phyloP scores from a whole-genome alignment of 306 rosid species.

The Carpinus fangiana region DNA sequence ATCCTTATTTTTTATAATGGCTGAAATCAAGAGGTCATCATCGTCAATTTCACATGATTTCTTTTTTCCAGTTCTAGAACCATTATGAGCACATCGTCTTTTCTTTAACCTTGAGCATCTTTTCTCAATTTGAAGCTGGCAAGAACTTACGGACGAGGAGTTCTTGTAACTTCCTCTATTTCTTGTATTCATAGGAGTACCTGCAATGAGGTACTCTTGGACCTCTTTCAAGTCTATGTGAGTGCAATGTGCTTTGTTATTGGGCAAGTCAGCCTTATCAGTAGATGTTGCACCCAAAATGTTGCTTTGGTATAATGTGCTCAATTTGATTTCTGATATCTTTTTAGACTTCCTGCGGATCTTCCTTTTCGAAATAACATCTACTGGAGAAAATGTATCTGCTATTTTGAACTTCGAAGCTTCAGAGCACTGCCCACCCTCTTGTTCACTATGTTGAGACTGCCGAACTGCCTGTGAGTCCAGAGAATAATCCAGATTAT shows the following conservation, averaged over 20 bases:
- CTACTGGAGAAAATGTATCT: conserved; percentile 41
- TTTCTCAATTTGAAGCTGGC: conserved; percentile 42
- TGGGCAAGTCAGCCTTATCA: conserved; percentile 39
- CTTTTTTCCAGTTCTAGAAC: conserved; percentile 42
- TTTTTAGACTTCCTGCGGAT: conserved; percentile 68
- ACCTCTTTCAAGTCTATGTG: conserved; percentile 44
- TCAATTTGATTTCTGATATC: conserved; percentile 76
- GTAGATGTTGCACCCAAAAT: conserved; percentile 37
- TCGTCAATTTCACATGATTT: conserved; percentile 80
- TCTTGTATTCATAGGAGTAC: conserved; percentile 22
- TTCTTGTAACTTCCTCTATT: conserved; percentile 38
- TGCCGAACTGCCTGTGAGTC: conserved; percentile 34
- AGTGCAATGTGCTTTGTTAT: conserved; percentile 37
- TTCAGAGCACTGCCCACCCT: conserved; percentile 36
- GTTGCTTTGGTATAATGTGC: conserved; percentile 42
- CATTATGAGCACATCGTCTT: conserved; percentile 23
- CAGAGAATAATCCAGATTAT: conserved; percentile 43
- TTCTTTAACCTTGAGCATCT: conserved; percentile 39
- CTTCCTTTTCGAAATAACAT: conserved; percentile 60
- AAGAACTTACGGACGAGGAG: conserved; percentile 39
- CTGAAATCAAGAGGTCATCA: conserved; percentile 87
- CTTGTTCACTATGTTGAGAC: conserved; percentile 38
- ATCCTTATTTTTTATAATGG: conserved; percentile 70
- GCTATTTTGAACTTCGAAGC: conserved; percentile 39
- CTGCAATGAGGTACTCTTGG: conserved; percentile 37